Percentiles rank a stretch among this genome's conserved stretches.
Evolutionary conservation across 2,329 filamentous ascomycete genomes (phyloP).

Genomic region (Colletotrichum sublineola): DNA sequence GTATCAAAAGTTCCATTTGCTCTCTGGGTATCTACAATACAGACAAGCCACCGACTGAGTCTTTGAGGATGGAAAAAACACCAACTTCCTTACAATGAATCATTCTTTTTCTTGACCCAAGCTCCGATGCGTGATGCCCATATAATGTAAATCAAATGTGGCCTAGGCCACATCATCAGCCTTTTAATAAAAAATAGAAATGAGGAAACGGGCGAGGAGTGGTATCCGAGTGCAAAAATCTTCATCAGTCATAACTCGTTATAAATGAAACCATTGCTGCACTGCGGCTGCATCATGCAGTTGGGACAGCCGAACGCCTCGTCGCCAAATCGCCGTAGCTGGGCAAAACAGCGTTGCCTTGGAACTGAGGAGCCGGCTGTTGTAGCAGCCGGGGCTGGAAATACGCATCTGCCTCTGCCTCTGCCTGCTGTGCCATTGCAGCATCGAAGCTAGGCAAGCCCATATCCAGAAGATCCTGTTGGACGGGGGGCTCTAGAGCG

Average conservation of each 20-base stretch:
- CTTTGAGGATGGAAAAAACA: not conserved
- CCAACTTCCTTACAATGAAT: not conserved
- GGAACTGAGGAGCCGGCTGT: slow-evolving; percentile 51
- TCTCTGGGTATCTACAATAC: slow-evolving; percentile 34
- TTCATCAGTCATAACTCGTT: slow-evolving; percentile 31
- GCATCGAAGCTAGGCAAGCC: slow-evolving; percentile 65
- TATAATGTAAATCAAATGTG: not conserved
- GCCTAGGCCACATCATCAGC: not conserved
- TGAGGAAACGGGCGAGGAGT: slow-evolving; percentile 18
- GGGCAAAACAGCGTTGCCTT: slow-evolving; percentile 53
- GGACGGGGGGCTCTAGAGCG: slow-evolving; percentile 55
- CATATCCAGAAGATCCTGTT: slow-evolving; percentile 47
- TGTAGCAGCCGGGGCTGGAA: slow-evolving; percentile 57
- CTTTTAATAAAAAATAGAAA: not conserved
- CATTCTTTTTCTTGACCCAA: slow-evolving; percentile 3
- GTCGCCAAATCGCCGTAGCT: slow-evolving; percentile 53
- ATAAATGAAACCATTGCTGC: not conserved
- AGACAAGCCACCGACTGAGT: not conserved
- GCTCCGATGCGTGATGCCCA: not conserved
- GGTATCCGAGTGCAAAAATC: slow-evolving; percentile 24
- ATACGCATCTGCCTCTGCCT: slow-evolving; percentile 59
- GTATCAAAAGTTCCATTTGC: slow-evolving; percentile 22
- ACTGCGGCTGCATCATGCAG: not conserved
- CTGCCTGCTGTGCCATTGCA: slow-evolving; percentile 57
- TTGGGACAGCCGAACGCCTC: slow-evolving; percentile 13